Evolutionary conservation across 164 flowering plant species (phyloP), one percentile per base, ranked within the genome.

Genomic region (Chimonanthus salicifolius): DNA sequence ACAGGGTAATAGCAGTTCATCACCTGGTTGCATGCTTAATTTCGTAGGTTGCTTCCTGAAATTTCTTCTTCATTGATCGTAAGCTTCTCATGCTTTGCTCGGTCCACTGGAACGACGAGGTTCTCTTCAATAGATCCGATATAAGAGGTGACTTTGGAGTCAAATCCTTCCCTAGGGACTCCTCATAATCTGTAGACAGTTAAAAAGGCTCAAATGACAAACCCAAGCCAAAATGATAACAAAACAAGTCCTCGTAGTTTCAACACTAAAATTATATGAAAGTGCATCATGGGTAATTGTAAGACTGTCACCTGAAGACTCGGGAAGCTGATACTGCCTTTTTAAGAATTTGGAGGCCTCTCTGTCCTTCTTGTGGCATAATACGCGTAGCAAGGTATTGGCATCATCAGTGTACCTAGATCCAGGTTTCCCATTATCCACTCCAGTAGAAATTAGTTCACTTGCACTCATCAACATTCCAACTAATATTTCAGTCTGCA

Each of bases 321-420:
- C 74, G n/a, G 98, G 95, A 71, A 94, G 89, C 71, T 84, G 82
- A 77, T 91, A 94, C 58, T 89, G 89, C 72, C 49, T 79, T 77
- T 88, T 88, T 54, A 93, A 80, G 81, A 90, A 93, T 65, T 86
- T 88, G 64, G 95, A 89, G 69, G 97, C 94, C 74, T 85, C 91
- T 72, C 77, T 82, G 68, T 94, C 97, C 72, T 87, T 90, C 78
- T 88, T 94, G 83, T 94, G 98, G 79, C 97, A 91, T 62, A 91
- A 77, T 13, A 91, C 84, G 58, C 97, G 87, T 45, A 91, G 79
- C 68, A 90, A 78, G 70, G 89, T 88, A 68, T 91, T 81, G 46
- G 91, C 89, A 85, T 88, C 87, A 58, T 81, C 86, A 54, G 83
- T 48, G 69, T 67, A 74, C 69, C 82, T 71, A 9, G 72, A 76